Evolutionary conservation across 345 rosid genomes (phyloP), one percentile per base, ranked within the genome.

Genomic region (Corymbia maculata): DNA sequence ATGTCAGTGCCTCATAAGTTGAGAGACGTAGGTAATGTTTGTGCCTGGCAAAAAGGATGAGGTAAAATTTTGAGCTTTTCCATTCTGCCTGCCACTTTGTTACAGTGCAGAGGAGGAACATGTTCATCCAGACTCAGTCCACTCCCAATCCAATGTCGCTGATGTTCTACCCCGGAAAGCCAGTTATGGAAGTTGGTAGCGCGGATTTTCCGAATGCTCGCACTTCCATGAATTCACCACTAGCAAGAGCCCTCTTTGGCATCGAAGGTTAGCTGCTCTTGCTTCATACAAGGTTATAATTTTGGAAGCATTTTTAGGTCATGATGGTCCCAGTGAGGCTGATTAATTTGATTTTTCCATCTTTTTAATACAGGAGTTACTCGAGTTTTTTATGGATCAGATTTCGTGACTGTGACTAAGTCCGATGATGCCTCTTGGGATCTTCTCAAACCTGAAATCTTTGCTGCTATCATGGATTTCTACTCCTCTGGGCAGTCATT

Each of bases 91-190:
- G 52, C 51, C 61, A 86, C 13, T 61, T 30, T 86, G 89, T 87
- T 86, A 85, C 93, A 96, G 98, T 88, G 94, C 99, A 98, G 94
- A 95, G 93, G 93, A 96, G 99, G 93, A 95, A 92, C 13, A 95
- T 98, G 98, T 98, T 95, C 92, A 96, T 97, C 80, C 96, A 98
- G 91, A 96, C 98, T 32, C 98, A 98, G 52, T 89, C 97, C 9
- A 98, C 99, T 3, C 99, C 99, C 32, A 98, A 98, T 89, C 99
- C 99, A 59, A 94, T 95, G 17, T 98, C 99, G n/a, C 93, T 98
- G 45, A 97, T 98, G 99, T 98, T 98, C 89, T 93, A 92, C 92
- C 98, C 99, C 17, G 99, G 99, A 79, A 95, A 95, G 92, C 92
- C 96, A 7, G 97, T 98, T 47, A 98, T 98, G 99, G 97, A 97